These are phyloP conservation scores for Eurotiales sp. DNA, from an alignment of 2,329 filamentous ascomycete species.

Conservation along the genomic window DNA sequence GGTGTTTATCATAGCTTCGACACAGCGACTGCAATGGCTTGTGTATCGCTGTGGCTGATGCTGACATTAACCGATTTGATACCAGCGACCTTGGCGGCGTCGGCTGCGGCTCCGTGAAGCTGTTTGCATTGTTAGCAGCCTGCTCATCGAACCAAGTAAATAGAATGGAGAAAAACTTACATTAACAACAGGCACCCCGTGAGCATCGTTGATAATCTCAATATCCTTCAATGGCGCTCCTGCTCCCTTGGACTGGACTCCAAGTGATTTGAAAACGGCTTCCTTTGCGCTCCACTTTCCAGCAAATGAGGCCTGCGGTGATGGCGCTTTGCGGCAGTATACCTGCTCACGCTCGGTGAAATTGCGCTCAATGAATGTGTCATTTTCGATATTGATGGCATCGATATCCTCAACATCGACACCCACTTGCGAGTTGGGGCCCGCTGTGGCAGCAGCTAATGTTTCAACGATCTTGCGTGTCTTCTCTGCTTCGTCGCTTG, in stretches of 20 bases:
- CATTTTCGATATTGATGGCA: slow-evolving; percentile 86
- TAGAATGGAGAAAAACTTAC: slow-evolving; percentile 65
- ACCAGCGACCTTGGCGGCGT: slow-evolving; percentile 78
- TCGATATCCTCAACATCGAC: slow-evolving; percentile 90
- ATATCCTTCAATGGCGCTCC: slow-evolving; percentile 91
- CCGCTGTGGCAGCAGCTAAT: slow-evolving; percentile 62
- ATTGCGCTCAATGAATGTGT: slow-evolving; percentile 91
- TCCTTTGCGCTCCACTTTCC: slow-evolving; percentile 98
- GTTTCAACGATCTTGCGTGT: slow-evolving; percentile 74
- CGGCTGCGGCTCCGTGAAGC: slow-evolving; percentile 81
- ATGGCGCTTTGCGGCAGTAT: slow-evolving; percentile 78
- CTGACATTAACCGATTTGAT: slow-evolving; percentile 87
- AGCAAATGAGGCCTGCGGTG: slow-evolving; percentile 84
- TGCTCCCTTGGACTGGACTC: slow-evolving; percentile 79
- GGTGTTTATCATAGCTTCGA: slow-evolving; percentile 59
- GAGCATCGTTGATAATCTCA: slow-evolving; percentile 78
- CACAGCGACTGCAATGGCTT: slow-evolving; percentile 91
- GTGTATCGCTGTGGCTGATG: slow-evolving; percentile 91
- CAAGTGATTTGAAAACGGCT: slow-evolving; percentile 94
- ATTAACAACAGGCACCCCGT: slow-evolving; percentile 76
- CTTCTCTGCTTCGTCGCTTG: slow-evolving; percentile 50
- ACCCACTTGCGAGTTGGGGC: slow-evolving; percentile 72
- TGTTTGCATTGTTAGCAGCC: slow-evolving; percentile 46
- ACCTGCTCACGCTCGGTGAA: slow-evolving; percentile 80
- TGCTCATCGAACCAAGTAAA: slow-evolving; percentile 10